Conservation (phyloP, 805 yeast genomes). For the Danielozyma ontarioensis region DNA sequence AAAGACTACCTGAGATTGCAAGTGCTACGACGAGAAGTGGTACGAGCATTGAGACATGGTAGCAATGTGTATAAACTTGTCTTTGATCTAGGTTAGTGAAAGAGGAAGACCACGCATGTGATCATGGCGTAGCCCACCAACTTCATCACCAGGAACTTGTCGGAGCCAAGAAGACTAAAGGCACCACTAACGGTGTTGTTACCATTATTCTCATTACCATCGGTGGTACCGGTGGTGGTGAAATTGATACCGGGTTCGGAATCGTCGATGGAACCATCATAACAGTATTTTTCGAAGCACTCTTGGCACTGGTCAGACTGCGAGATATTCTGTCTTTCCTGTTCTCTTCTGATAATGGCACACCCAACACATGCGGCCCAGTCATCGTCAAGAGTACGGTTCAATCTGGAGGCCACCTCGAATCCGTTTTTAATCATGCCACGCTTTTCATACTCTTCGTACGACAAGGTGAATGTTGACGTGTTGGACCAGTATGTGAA, state of each 20-base stretch:
- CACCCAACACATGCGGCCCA: constrained; percentile 25
- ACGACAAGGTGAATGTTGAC: constrained; percentile 22
- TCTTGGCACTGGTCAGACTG: constrained; percentile 21
- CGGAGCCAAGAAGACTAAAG: not conserved
- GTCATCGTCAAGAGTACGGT: constrained; percentile 13
- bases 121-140: not conserved
- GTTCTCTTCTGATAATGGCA: constrained; percentile 22
- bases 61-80: no score
- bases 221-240: constrained; percentile 35
- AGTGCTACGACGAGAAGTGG: no score
- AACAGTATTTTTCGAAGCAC: constrained; percentile 21
- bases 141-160: not conserved
- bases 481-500: constrained; percentile 23
- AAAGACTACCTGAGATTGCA: no score
- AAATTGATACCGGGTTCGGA: constrained; percentile 25
- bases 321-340: constrained; percentile 15
- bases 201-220: constrained; percentile 13
- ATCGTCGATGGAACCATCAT: constrained; percentile 16
- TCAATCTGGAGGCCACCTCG: constrained; percentile 19
- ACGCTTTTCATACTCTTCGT: constrained; percentile 16
- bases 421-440: constrained; percentile 23
- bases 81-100: no score
- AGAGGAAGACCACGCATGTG: no score
- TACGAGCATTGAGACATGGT: no score
- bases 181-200: not conserved